Evolutionary conservation across 2,329 filamentous ascomycete species (phyloP), one percentile per base, ranked within the genome.

Genomic region (Stachybotrys chlorohalonatus): DNA sequence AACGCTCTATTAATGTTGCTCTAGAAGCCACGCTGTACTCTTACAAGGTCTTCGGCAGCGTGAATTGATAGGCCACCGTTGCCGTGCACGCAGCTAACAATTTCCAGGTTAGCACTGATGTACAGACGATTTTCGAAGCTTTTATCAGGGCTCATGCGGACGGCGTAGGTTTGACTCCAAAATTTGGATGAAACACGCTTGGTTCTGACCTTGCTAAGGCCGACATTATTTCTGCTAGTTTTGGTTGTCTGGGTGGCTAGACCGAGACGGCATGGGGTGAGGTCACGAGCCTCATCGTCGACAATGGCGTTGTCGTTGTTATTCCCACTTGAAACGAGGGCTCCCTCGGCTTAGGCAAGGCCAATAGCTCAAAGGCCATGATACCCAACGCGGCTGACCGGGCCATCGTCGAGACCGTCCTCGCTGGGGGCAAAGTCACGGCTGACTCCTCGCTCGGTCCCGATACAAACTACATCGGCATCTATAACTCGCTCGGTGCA

Each of bases 261-360:
- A 49, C 54, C 7, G 54, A 56, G 52, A 54, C 66, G 39, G 66
- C 68, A 8, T 70, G 64, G 68, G 67, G 65, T 3, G 60, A 62
- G 2, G 61, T 71, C 2, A 63, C 66, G 30, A 64, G 64, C 13
- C 59, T 64, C 16, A 63, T 71, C 46, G 68, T 71, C 11, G 70
- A 75, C 11, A 64, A 71, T 6, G 74, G 75, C 6, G 66, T 76
- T 8, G 68, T 74, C 11, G 68, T 75, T 36, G 70, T 72, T 7
- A 69, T 77, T 30, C 68, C 74, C 0, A 73, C 70, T 7, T 75
- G 75, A 39, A 79, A 79, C 53, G 66, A 68, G 7, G 75, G 75
- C 31, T 52, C 45, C 59, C 59, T 61, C 2, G 54, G 49, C 3
- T 59, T 56, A 6, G 57, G 56, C 6, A 42, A 56, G 8, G 46